A percentile compares a stretch with the other conserved stretches of the same genome.
These are phyloP conservation scores for Somion occarium DNA, from an alignment of 1,284 basidiomycete genomes.

Conservation along the genomic window DNA sequence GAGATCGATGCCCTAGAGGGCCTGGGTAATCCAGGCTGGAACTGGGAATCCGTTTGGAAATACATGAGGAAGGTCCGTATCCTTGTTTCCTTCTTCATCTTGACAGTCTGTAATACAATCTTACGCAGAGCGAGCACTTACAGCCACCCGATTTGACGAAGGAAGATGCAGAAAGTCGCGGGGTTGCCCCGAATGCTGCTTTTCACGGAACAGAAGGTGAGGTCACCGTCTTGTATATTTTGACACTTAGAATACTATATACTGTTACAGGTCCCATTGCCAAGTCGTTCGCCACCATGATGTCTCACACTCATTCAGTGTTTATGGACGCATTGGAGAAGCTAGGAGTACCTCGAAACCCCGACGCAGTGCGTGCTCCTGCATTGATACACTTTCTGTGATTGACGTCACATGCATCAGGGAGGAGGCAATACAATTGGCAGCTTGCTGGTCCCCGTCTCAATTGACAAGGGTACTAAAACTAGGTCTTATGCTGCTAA, in stretches of 20 bases:
- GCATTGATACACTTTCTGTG: no score
- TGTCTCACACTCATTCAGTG: conserved; percentile 5
- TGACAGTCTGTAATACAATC: no score
- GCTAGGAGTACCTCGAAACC: conserved; percentile 5
- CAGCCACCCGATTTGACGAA: not conserved
- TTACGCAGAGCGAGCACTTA: not conserved
- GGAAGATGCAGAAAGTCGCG: not conserved
- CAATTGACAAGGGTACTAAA: not conserved
- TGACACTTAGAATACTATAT: no score
- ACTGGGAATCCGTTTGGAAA: not conserved
- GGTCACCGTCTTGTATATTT: not conserved
- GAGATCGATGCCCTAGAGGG: conserved; percentile 4
- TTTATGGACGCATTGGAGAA: conserved; percentile 8
- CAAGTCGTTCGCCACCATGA: conserved; percentile 10
- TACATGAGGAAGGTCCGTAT: conserved; percentile 5
- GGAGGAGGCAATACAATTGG: no score
- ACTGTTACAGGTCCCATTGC: conserved; percentile 14
- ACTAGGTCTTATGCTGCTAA: conserved; percentile 2
- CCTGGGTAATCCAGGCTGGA: conserved; percentile 7
- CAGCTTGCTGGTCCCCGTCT: no score
- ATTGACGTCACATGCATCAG: no score
- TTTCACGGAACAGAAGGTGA: conserved; percentile 11
- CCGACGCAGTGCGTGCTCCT: no score
- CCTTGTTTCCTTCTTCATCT: no score
- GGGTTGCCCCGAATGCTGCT: not conserved